Conservation (phyloP, 2,329 filamentous ascomycete species). For the Aspergillus jensenii region DNA sequence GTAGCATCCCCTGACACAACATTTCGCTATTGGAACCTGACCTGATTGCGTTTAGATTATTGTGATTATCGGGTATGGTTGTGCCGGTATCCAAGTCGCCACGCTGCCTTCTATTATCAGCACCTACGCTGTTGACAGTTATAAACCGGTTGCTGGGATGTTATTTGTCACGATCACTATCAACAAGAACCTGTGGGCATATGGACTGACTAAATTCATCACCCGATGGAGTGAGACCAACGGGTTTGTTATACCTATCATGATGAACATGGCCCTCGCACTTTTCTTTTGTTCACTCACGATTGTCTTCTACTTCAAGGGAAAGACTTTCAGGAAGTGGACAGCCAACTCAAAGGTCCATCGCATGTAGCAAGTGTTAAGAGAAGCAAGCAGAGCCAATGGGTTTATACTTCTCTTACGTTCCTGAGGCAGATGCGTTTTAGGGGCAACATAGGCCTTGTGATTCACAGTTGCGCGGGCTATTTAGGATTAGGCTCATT, state of each 20-base stretch:
- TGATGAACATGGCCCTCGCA: slow-evolving; percentile 58
- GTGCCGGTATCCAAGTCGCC: slow-evolving; percentile 58
- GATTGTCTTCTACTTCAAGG: too few species aligned
- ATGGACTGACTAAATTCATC: slow-evolving; percentile 58
- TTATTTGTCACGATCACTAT: slow-evolving; percentile 63
- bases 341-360: too few species aligned
- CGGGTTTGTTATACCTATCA: slow-evolving; percentile 59
- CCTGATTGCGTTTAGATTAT: slow-evolving; percentile 27
- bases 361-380: too few species aligned
- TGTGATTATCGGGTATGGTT: slow-evolving; percentile 60
- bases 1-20: slow-evolving; percentile 29
- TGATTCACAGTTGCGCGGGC: too few species aligned
- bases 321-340: too few species aligned
- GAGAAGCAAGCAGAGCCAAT: too few species aligned
- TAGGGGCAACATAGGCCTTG: too few species aligned
- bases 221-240: slow-evolving; percentile 51
- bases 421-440: too few species aligned
- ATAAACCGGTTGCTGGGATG: slow-evolving; percentile 62
- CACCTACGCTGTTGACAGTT: slow-evolving; percentile 62
- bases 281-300: too few species aligned
- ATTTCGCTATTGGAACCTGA: too few species aligned
- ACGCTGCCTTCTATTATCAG: slow-evolving; percentile 60
- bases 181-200: slow-evolving; percentile 65
- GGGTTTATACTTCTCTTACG: too few species aligned
- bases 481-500: too few species aligned